Conservation (phyloP, 768 basidiomycete genomes). For the Leucosporidium creatinivorum region DNA sequence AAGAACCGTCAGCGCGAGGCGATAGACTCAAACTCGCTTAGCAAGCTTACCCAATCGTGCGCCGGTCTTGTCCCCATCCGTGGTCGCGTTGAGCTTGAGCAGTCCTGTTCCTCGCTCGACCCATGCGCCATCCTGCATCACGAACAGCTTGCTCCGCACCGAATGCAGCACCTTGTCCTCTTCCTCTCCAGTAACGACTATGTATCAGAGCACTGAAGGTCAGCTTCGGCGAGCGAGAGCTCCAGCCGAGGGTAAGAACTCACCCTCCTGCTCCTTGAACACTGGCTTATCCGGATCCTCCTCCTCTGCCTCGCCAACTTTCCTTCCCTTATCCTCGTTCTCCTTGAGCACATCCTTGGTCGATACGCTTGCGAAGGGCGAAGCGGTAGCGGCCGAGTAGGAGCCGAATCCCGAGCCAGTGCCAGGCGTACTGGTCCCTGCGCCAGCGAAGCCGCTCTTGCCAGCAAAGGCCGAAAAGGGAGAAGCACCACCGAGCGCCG, state of each 20-base stretch:
- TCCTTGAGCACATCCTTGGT: not conserved
- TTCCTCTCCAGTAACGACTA: conserved; percentile 33
- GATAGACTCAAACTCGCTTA: not conserved
- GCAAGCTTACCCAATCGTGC: conserved; percentile 25
- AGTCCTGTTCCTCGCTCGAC: conserved; percentile 32
- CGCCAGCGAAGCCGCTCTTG: conserved; percentile 25
- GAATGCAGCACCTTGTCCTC: conserved; percentile 26
- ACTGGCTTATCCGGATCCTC: conserved; percentile 8
- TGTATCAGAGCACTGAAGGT: not conserved
- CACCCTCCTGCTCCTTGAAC: conserved; percentile 26
- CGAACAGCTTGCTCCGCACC: conserved; percentile 29
- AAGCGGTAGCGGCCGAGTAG: conserved; percentile 17
- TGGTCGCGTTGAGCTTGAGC: conserved; percentile 27
- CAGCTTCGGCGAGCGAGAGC: not conserved
- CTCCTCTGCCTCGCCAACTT: conserved; percentile 9
- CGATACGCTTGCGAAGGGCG: conserved; percentile 22
- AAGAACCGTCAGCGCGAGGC: not conserved
- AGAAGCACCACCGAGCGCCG: not conserved
- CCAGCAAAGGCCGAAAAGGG: conserved; percentile 26
- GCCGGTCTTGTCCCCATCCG: not conserved
- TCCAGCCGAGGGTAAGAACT: not conserved
- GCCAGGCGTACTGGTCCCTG: not conserved
- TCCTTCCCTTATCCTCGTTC: not conserved
- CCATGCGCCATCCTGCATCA: conserved; percentile 29
- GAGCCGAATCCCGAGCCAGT: conserved; percentile 13